phyloP scores from a whole-genome alignment of 345 rosid species.

The Chamaenerion angustifolium region DNA sequence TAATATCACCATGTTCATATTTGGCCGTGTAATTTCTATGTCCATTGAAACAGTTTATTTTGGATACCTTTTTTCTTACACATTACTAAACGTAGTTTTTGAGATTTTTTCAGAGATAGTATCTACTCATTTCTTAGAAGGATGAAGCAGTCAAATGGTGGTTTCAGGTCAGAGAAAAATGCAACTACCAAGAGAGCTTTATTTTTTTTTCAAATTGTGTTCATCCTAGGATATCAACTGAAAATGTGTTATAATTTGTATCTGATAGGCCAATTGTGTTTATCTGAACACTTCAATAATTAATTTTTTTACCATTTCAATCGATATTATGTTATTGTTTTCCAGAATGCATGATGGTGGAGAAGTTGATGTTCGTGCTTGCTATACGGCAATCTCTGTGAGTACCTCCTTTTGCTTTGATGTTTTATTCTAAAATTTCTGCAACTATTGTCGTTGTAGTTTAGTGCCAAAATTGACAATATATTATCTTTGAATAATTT shows the following conservation, averaged over 20 bases:
- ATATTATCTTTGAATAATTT: background rate
- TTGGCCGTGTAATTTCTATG: constrained; percentile 7
- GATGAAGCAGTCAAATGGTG: constrained; percentile 75
- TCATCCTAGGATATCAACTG: too few species aligned
- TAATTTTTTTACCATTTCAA: too few species aligned
- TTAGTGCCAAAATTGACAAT: too few species aligned
- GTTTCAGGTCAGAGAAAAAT: constrained; percentile 49
- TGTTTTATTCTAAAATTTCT: background rate
- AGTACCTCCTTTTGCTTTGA: constrained; percentile 8
- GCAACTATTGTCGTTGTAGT: background rate
- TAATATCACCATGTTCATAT: constrained; percentile 12
- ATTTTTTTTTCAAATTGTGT: too few species aligned
- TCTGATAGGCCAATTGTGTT: background rate
- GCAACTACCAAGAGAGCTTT: too few species aligned
- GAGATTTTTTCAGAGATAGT: constrained; percentile 37
- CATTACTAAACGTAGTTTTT: constrained; percentile 15
- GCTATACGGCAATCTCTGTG: constrained; percentile 92
- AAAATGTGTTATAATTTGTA: background rate
- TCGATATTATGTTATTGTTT: background rate
- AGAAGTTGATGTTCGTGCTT: constrained; percentile 92
- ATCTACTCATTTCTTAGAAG: constrained; percentile 37
- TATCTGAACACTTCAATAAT: background rate
- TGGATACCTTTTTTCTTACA: background rate
- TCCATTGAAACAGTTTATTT: background rate
- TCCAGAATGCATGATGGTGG: constrained; percentile 91